These are phyloP conservation scores for Chlamydomonas incerta DNA, from an alignment of 139 green algal species.

Conservation along the genomic window DNA sequence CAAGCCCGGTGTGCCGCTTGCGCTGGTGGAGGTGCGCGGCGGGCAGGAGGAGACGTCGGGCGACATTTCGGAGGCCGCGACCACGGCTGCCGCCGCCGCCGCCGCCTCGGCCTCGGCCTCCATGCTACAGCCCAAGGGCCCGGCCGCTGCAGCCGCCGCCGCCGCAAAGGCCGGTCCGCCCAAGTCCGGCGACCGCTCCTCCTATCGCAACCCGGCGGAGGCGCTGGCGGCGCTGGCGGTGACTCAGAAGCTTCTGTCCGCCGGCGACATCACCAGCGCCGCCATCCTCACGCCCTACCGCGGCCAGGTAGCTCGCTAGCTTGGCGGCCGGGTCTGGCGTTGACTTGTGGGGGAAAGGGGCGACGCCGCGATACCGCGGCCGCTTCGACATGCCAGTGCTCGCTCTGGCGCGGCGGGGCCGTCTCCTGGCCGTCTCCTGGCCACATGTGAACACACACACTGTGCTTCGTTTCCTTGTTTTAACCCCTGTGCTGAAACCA, in stretches of 20 bases:
- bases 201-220: constrained; percentile 76
- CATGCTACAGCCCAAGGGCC: background rate
- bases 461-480: too few species aligned
- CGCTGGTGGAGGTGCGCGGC: constrained; percentile 55
- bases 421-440: too few species aligned
- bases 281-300: constrained; percentile 90
- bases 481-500: too few species aligned
- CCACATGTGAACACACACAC: too few species aligned
- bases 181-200: constrained; percentile 15
- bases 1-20: constrained; percentile 55
- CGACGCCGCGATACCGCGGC: too few species aligned
- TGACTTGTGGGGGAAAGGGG: too few species aligned
- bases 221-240: constrained; percentile 66
- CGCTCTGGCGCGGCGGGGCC: too few species aligned
- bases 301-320: constrained; percentile 81
- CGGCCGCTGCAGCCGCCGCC: background rate
- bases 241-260: constrained; percentile 48
- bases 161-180: constrained; percentile 18
- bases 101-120: background rate
- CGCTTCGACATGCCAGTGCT: too few species aligned
- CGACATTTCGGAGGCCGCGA: background rate
- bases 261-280: constrained; percentile 59
- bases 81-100: background rate
- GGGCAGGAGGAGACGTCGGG: constrained; percentile 44
- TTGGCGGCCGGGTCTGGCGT: too few species aligned